Evolutionary conservation across 208 protist genomes (phyloP).

Genomic region (Wallacemonas rigidus): DNA sequence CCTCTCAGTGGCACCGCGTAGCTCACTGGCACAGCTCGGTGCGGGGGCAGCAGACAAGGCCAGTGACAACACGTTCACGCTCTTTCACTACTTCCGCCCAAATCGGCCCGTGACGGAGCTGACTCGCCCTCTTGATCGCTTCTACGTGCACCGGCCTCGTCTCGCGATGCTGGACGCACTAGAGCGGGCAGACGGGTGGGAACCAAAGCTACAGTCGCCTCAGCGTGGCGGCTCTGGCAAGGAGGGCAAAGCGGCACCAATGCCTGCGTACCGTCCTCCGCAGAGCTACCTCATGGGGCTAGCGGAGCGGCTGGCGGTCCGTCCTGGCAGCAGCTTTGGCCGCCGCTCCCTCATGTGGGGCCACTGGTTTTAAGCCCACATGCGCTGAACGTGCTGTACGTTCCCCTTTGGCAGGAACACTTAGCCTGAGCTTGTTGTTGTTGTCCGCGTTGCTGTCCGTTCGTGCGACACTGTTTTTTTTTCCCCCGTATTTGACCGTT

Average conservation of each 20-base stretch:
- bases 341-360: constrained; percentile 89
- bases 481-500: background rate
- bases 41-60: background rate
- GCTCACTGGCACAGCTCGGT: constrained; percentile 32
- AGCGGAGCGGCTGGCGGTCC: constrained; percentile 78
- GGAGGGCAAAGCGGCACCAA: constrained; percentile 37
- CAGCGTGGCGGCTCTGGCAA: constrained; percentile 13
- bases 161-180: constrained; percentile 26
- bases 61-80: constrained; percentile 36
- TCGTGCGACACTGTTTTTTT: background rate
- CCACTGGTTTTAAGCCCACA: constrained; percentile 70
- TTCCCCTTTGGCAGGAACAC: background rate
- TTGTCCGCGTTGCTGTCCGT: background rate
- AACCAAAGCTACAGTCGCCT: constrained; percentile 61
- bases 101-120: constrained; percentile 82
- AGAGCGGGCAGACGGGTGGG: constrained; percentile 32
- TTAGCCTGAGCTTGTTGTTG: background rate
- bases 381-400: background rate
- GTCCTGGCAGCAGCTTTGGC: constrained; percentile 79
- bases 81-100: constrained; percentile 84
- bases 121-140: constrained; percentile 72
- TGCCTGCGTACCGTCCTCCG: constrained; percentile 64
- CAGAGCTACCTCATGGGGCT: constrained; percentile 89
- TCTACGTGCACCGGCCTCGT: constrained; percentile 63
- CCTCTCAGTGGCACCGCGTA: constrained; percentile 33